Conservation (phyloP, 192 early-diverging fungal genomes). For the Mortierella alpina region DNA sequence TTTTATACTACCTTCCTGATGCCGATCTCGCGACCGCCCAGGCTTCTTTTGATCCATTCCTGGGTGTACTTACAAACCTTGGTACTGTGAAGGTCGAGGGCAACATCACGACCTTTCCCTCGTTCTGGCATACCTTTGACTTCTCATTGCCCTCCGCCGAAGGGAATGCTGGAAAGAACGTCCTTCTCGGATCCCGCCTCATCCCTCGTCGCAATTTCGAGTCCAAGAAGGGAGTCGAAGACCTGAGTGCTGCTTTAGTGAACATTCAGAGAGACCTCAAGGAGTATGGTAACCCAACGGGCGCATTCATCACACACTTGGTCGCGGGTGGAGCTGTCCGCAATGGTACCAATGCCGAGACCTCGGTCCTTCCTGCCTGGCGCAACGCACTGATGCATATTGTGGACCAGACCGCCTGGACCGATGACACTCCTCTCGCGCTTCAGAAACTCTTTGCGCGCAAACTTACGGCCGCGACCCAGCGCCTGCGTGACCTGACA, state of each 20-base stretch:
- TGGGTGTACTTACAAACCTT: not conserved
- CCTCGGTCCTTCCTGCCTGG: slow-evolving; percentile 52
- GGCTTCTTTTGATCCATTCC: slow-evolving; percentile 1
- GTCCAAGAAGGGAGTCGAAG: slow-evolving; percentile 3
- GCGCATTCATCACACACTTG: slow-evolving; percentile 20
- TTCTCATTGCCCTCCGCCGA: not conserved
- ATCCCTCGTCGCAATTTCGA: slow-evolving; percentile 44
- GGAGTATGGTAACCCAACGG: not conserved
- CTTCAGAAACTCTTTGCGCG: slow-evolving; percentile 1
- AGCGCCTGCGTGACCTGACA: slow-evolving; percentile 31
- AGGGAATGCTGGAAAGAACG: slow-evolving; percentile 19
- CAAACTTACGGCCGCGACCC: not conserved
- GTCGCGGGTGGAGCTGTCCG: slow-evolving; percentile 34
- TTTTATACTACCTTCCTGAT: slow-evolving; percentile 15
- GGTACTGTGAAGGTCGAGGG: not conserved
- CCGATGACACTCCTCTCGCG: not conserved
- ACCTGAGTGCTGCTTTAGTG: slow-evolving; percentile 10
- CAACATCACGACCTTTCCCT: not conserved
- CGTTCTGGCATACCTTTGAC: slow-evolving; percentile 15
- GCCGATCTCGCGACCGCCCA: not conserved
- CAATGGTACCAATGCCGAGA: slow-evolving; percentile 15
- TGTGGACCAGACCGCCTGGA: not conserved
- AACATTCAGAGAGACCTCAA: slow-evolving; percentile 19
- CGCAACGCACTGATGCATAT: slow-evolving; percentile 36
- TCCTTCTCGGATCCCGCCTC: slow-evolving; percentile 48